Base-by-base conservation (phyloP, 2,329 filamentous ascomycete genomes). In the Cladosporium sp. region DNA sequence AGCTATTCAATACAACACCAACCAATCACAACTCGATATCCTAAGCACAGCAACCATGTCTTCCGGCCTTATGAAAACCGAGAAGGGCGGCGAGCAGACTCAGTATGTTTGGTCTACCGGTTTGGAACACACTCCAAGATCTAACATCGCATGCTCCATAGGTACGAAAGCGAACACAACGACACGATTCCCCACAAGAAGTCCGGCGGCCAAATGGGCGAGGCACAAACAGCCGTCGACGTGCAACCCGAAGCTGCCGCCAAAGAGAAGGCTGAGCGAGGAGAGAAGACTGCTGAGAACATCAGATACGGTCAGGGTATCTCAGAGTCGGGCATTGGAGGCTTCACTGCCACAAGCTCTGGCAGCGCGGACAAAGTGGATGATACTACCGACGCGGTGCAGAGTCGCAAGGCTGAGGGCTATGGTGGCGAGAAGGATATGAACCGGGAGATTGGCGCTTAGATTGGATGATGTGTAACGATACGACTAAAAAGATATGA, bases 121-220 rank as follows among this genome's bases (percentile, higher is more conserved):
- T 30, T 47, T 11, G 58, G 15, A n/a, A 49, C 17, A 42, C 15
- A 55, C 37, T 2, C 12, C 2, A n/a, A 56, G 37, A 50, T 38
- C n/a, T 47, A 15, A 58, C 8, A 20, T 43, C 37, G 34, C 5
- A 19, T 37, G 25, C 22, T 30, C 9, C 55, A 36, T 57, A 84
- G 82, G 72, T 86, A 88, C 70, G 84, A 87, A 73, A 81, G 78
- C 51, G 78, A 80, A 54, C 71, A 80, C 51, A 78, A 75, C n/a
- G 76, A 80, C 56, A 78, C 75, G 2, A 64, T 78, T 15, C 76
- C 80, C 0, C 79, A 80, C 54, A 70, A 73, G 15, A 86, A 84
- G 64, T 76, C 81, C 59, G 75, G 77, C 22, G 85, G 84, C 6
- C 82, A 86, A 67, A 68, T 87, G 28, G 80, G 82, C 61, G 43